Base-by-base conservation (phyloP, 2,329 filamentous ascomycete species). In the Dissoconium aciculare region DNA sequence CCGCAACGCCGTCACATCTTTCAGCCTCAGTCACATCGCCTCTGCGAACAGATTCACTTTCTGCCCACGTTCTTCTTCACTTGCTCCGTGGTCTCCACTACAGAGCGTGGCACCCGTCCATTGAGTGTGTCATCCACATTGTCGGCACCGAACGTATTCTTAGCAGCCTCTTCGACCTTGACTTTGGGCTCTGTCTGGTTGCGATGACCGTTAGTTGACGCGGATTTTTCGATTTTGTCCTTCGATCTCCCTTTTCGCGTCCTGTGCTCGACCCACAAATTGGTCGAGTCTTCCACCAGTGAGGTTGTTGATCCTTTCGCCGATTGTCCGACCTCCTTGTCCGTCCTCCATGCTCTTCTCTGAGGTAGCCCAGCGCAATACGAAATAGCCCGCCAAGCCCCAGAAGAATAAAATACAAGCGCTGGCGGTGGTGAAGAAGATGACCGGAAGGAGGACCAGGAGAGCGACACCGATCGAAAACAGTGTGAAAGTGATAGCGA, bases 381-480 rank as follows among this genome's bases (percentile, higher is more conserved):
- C 43, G 38, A 60, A 53, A 50, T 74, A 84, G 28, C 64, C 67
- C 10, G 63, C 67, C 5, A 78, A 57, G 5, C 66, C 72, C 71
- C 74, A 80, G 11, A 69, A 54, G 70, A 79, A 87, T 37, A 77
- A 55, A 36, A 75, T 64, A 1, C 73, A 56, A 4, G 71, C 78
- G 13, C 73, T 52, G 28, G 65, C 65, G 9, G 67, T 71, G 3
- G 76, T 74, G 38, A 81, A 52, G 52, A 80, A 68, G 21, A 87
- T 57, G 1, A 72, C 67, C 2, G 79, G 79, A 0, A 81, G 56
- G 11, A 89, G 64, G 24, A 85, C 50, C 28, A 81, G 50, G 8
- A 79, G 58, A 2, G 75, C 77, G 26, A 81, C 52, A 30, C 73
- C 70, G 31, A 73, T 65, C 62, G 72, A 76, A 58, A 78, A 74